Conservation (phyloP, 2,329 filamentous ascomycete genomes). For the Aspergillus glaucus region DNA sequence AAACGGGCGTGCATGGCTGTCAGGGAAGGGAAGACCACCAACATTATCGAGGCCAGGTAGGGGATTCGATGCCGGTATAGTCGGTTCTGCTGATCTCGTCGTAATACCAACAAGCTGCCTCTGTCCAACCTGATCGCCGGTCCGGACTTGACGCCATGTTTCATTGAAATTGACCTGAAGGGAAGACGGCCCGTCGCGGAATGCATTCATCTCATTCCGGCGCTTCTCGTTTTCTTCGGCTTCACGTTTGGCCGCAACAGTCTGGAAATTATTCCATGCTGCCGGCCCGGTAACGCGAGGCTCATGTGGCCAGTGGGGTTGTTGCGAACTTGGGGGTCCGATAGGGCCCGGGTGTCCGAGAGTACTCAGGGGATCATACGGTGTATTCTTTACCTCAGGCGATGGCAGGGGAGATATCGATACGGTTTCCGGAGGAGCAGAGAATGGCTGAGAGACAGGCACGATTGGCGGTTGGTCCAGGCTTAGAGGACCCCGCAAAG, state of each 20-base stretch:
- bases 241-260: constrained; percentile 34
- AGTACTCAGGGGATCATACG: constrained; percentile 34
- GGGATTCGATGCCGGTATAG: constrained; percentile 23
- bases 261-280: constrained; percentile 42
- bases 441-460: constrained; percentile 25
- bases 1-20: constrained; percentile 28
- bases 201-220: constrained; percentile 33
- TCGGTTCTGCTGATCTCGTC: constrained; percentile 21
- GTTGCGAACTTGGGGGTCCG: constrained; percentile 38
- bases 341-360: constrained; percentile 42
- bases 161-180: constrained; percentile 36
- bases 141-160: constrained; percentile 42
- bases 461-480: constrained; percentile 35
- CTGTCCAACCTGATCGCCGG: constrained; percentile 35
- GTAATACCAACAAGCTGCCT: constrained; percentile 33
- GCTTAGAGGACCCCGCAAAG: constrained; percentile 35
- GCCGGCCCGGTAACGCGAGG: constrained; percentile 23
- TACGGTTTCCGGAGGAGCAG: constrained; percentile 27
- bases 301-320: constrained; percentile 25
- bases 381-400: constrained; percentile 32
- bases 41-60: constrained; percentile 32
- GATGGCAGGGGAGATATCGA: constrained; percentile 32
- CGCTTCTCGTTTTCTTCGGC: constrained; percentile 36
- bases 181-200: constrained; percentile 30
- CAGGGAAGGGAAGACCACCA: constrained; percentile 29